Evolutionary conservation across 768 basidiomycete species (phyloP).

Genomic region (Atractiella rhizophila): DNA sequence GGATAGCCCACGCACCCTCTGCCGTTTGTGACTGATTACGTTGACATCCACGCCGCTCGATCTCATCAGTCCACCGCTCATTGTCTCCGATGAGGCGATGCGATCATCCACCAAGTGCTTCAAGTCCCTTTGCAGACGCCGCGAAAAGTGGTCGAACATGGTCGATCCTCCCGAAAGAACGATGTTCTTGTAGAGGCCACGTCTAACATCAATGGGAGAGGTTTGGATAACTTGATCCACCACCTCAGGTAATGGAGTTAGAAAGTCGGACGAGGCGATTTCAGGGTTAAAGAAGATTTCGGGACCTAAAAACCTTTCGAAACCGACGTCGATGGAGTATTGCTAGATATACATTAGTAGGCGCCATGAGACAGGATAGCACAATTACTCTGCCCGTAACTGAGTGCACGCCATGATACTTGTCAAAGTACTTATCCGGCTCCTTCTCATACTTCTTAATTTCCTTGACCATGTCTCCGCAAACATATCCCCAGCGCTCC

Average conservation of each 20-base stretch:
- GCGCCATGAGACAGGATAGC: not conserved
- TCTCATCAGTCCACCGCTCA: conserved; percentile 53
- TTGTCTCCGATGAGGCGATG: conserved; percentile 45
- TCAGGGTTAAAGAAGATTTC: conserved; percentile 99
- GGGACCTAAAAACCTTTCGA: conserved; percentile 94
- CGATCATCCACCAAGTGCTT: conserved; percentile 81
- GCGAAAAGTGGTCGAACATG: conserved; percentile 98
- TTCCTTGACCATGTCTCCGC: conserved; percentile 95
- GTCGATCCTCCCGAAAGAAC: conserved; percentile 91
- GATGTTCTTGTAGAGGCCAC: conserved; percentile 94
- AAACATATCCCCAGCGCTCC: conserved; percentile 94
- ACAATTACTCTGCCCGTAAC: conserved; percentile 61
- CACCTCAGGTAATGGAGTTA: conserved; percentile 83
- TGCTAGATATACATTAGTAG: conserved; percentile 37
- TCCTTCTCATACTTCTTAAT: conserved; percentile 94
- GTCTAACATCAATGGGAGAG: conserved; percentile 86
- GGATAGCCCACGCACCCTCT: too few species aligned
- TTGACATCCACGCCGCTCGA: conserved; percentile 94
- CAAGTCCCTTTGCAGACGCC: conserved; percentile 79
- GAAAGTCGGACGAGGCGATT: conserved; percentile 87
- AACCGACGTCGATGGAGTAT: conserved; percentile 83
- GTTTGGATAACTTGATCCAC: conserved; percentile 88
- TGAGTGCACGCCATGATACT: conserved; percentile 76
- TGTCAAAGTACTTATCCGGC: conserved; percentile 78
- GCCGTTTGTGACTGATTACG: conserved; percentile 92